Percentiles rank a stretch among this genome's conserved stretches.
Conservation (phyloP, 2,329 filamentous ascomycete species). For the Thelonectria discophora region DNA sequence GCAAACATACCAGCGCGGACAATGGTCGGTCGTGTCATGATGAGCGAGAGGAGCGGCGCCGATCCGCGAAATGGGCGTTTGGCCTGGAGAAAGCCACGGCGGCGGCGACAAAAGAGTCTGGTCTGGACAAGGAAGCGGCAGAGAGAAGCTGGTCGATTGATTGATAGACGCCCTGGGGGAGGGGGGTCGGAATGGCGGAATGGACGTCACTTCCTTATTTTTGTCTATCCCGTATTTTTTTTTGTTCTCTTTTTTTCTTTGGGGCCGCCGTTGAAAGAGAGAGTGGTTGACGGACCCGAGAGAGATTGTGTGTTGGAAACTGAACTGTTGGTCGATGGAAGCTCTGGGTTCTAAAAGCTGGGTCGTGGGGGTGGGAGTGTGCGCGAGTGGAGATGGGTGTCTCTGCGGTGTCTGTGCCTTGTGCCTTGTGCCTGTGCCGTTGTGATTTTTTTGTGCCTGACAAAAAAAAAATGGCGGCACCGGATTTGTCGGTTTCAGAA, state of each 20-base stretch:
- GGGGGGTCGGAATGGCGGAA: not conserved
- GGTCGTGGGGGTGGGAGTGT: constrained; percentile 9
- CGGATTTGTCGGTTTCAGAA: too few relatives aligned
- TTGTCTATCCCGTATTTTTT: too few relatives aligned
- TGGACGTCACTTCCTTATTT: not conserved
- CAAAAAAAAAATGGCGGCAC: constrained; percentile 8
- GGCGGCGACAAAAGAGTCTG: constrained; percentile 25
- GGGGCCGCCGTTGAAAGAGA: not conserved
- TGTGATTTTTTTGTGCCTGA: constrained; percentile 4
- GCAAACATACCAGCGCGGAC: constrained; percentile 66
- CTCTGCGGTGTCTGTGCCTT: not conserved
- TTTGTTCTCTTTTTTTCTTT: too few relatives aligned
- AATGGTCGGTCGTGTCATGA: constrained; percentile 68
- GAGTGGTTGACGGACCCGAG: not conserved
- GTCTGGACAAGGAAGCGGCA: constrained; percentile 18
- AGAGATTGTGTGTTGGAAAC: constrained; percentile 6
- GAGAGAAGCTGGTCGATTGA: constrained; percentile 22
- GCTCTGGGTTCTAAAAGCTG: too few relatives aligned
- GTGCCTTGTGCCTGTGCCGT: constrained; percentile 12
- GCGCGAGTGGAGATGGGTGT: constrained; percentile 12
- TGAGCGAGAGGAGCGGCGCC: constrained; percentile 40
- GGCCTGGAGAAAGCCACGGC: constrained; percentile 30
- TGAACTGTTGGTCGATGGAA: not conserved
- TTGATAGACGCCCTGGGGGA: constrained; percentile 4
- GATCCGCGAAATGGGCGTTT: constrained; percentile 27